Evolutionary conservation across 2,329 filamentous ascomycete species (phyloP), one percentile per base, ranked within the genome.

Genomic region (Trichoderma sp.): DNA sequence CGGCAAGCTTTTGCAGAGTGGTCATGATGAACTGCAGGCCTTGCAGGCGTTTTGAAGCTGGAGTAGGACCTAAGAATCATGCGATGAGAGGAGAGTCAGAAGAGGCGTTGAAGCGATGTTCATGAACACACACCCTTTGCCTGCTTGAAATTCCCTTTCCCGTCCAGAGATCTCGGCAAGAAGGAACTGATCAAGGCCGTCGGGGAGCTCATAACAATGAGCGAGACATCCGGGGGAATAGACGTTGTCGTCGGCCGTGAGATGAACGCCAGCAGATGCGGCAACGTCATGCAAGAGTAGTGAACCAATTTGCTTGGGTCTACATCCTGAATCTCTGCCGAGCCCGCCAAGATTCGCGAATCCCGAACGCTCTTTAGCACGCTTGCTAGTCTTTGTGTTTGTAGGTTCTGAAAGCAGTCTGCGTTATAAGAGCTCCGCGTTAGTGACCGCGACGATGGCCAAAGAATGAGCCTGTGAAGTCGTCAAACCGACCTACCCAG

Each of bases 181-280:
- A 92, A 88, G 62, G 88, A 85, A 69, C 91, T 90, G 66, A 97
- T 82, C 28, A 95, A 81, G 7, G 88, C 87, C 7, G 93, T 93
- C 21, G 96, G 78, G 3, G 89, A 89, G 74, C 96, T 92, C 68
- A 97, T 80, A 14, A 97, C 81, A 44, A 97, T 77, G 1, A 97
- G 80, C 26, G 84, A 83, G 12, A 90, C 89, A 34, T 82, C 80
- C 26, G 75, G 65, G 1, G 90, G 86, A 56, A 93, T 85, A 67
- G 91, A 88, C 10, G 78, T 77, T 2, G 82, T 72, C 1, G 88
- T 86, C n/a, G 90, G 86, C 61, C 88, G 85, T 58, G 88, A 83
- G 50, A 96, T 80, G 34, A 97, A 79, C 12, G 92, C 90, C 64
- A 97, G 82, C 66, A 91, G 82, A 76, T 96, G 88, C 57, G 88